Conservation (phyloP, 108 stramenopile genomes). For the Cyclotella cryptica region DNA sequence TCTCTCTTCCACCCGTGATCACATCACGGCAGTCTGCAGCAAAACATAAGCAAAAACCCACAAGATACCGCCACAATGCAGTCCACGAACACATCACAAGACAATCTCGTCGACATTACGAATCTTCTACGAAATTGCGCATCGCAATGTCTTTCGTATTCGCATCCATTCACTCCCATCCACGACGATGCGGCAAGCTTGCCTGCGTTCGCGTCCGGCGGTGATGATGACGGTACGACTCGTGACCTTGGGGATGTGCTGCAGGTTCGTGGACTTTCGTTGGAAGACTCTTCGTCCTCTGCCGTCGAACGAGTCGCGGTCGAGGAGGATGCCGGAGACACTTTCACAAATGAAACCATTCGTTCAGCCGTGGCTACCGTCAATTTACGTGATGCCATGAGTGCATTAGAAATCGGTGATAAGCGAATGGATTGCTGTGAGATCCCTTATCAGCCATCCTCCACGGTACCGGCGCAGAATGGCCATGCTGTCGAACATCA, state of each 20-base stretch:
- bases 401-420: slow-evolving; percentile 90
- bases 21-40: neutral
- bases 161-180: slow-evolving; percentile 41
- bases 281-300: neutral
- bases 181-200: neutral
- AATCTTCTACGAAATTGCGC: slow-evolving; percentile 27
- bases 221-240: slow-evolving; percentile 10
- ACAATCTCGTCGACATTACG: slow-evolving; percentile 40
- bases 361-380: slow-evolving; percentile 55
- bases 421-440: slow-evolving; percentile 93
- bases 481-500: neutral
- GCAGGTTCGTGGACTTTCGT: neutral
- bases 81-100: neutral
- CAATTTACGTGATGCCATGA: slow-evolving; percentile 90
- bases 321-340: too few species aligned
- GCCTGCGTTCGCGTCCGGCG: neutral
- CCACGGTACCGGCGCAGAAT: slow-evolving; percentile 6
- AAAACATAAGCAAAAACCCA: neutral
- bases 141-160: slow-evolving; percentile 39
- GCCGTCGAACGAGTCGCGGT: neutral
- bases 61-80: neutral
- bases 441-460: slow-evolving; percentile 41
- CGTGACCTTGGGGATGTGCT: neutral
- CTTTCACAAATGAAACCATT: too few species aligned
- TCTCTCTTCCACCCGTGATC: neutral